These are phyloP conservation scores for Penicillium arizonense DNA, from an alignment of 495 filamentous ascomycete genomes.

Conservation along the genomic window DNA sequence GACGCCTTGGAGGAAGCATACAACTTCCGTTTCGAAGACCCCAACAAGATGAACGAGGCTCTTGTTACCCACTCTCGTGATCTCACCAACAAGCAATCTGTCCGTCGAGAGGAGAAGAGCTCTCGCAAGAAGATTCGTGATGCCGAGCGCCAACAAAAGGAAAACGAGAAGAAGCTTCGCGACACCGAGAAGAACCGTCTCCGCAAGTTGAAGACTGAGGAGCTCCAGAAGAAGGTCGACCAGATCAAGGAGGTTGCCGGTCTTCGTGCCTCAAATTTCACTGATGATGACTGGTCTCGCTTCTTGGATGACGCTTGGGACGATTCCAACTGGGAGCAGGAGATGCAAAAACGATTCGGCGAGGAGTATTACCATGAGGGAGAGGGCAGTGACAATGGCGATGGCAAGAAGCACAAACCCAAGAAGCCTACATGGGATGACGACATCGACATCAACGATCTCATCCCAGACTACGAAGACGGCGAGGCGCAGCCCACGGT, in stretches of 20 bases:
- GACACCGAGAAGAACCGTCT: constrained; percentile 81
- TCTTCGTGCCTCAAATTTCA: constrained; percentile 57
- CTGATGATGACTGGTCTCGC: constrained; percentile 75
- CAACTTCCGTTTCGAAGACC: constrained; percentile 95
- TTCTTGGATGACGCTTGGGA: constrained; percentile 86
- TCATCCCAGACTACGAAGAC: constrained; percentile 80
- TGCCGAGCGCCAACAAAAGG: constrained; percentile 70
- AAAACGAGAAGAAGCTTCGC: constrained; percentile 70
- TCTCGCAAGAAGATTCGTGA: constrained; percentile 74
- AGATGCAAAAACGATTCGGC: constrained; percentile 84
- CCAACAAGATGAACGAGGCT: constrained; percentile 76
- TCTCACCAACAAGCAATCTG: constrained; percentile 71
- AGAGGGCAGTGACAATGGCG: constrained; percentile 45
- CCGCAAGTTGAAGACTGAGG: constrained; percentile 82
- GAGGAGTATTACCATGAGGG: constrained; percentile 80
- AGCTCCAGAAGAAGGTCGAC: constrained; percentile 76
- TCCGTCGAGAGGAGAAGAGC: constrained; percentile 77
- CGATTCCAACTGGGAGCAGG: constrained; percentile 79
- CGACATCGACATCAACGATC: constrained; percentile 92
- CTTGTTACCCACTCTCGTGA: constrained; percentile 86
- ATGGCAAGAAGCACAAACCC: constrained; percentile 57
- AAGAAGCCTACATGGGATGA: constrained; percentile 97
- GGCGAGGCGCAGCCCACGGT: constrained; percentile 55
- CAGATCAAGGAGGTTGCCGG: constrained; percentile 88
- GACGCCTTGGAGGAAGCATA: constrained; percentile 92